Conservation (phyloP, 805 yeast genomes). For the Saturnispora quitensis region DNA sequence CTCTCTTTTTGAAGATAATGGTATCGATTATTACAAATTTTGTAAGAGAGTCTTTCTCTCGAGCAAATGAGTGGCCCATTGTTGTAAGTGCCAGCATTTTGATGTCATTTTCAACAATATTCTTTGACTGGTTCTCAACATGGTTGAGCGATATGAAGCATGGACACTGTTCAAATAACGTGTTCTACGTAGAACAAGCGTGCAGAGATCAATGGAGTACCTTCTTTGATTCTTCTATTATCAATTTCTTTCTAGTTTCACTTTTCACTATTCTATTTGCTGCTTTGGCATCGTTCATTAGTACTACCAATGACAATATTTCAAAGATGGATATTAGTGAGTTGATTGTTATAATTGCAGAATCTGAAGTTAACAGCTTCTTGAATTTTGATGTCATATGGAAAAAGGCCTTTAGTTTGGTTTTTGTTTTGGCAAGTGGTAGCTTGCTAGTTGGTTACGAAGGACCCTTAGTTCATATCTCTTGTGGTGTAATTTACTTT, state of each 20-base stretch:
- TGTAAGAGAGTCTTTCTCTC: background rate
- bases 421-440: conserved; percentile 53
- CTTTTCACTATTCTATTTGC: conserved; percentile 33
- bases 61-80: conserved; percentile 35
- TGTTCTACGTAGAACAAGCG: conserved; percentile 22
- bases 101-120: conserved; percentile 40
- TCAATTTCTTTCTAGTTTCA: conserved; percentile 23
- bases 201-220: conserved; percentile 26
- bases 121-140: conserved; percentile 40
- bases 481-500: conserved; percentile 47
- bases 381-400: conserved; percentile 44
- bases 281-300: conserved; percentile 27
- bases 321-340: conserved; percentile 65
- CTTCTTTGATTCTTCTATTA: conserved; percentile 4
- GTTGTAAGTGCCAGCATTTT: conserved; percentile 36
- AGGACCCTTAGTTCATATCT: conserved; percentile 77
- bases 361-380: conserved; percentile 46
- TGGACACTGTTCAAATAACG: conserved; percentile 37
- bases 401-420: conserved; percentile 48
- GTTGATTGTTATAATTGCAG: conserved; percentile 57
- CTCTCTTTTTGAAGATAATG: background rate
- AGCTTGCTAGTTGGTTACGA: conserved; percentile 83
- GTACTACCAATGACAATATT: conserved; percentile 30
- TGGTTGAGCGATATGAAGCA: conserved; percentile 44
- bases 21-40: background rate